These are phyloP conservation scores for Psilocybe cyanescens DNA, from an alignment of 768 basidiomycete species.

Conservation along the genomic window DNA sequence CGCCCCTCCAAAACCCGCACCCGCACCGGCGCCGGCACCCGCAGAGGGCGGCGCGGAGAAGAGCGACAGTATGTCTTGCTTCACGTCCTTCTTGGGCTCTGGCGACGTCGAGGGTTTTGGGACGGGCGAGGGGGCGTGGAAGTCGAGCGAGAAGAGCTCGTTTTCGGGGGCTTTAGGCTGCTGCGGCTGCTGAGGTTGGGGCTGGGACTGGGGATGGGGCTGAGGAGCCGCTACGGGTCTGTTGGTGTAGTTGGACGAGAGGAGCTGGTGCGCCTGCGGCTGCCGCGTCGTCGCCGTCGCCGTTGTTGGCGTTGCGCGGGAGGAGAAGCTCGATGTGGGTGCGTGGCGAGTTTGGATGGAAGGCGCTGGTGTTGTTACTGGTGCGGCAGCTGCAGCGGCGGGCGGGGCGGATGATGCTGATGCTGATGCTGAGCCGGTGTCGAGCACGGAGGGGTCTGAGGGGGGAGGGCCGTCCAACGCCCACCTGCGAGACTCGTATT, in stretches of 20 bases:
- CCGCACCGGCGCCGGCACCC: conserved; percentile 29
- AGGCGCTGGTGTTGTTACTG: conserved; percentile 27
- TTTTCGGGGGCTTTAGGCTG: conserved; percentile 41
- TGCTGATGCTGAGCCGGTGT: conserved; percentile 41
- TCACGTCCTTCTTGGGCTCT: conserved; percentile 67
- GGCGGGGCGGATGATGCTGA: conserved; percentile 27
- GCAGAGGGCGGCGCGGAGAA: conserved; percentile 58
- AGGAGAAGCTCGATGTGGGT: conserved; percentile 29
- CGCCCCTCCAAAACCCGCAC: conserved; percentile 24
- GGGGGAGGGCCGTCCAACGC: conserved; percentile 90
- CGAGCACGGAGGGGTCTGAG: conserved; percentile 78
- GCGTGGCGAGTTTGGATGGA: conserved; percentile 31
- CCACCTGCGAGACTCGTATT: conserved; percentile 95
- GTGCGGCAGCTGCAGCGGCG: conserved; percentile 26
- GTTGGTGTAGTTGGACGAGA: conserved; percentile 44
- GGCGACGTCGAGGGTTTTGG: conserved; percentile 26
- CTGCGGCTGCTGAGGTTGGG: background rate
- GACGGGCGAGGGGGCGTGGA: conserved; percentile 60
- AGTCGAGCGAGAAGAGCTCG: conserved; percentile 87
- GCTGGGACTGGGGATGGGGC: conserved; percentile 16
- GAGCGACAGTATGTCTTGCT: conserved; percentile 85
- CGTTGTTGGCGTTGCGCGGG: conserved; percentile 29
- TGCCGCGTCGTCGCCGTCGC: conserved; percentile 40
- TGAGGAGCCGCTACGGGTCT: conserved; percentile 28
- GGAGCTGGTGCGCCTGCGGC: conserved; percentile 58